phyloP scores from a whole-genome alignment of 371 early-diverging fungal genomes.

The Mycotypha africana region DNA sequence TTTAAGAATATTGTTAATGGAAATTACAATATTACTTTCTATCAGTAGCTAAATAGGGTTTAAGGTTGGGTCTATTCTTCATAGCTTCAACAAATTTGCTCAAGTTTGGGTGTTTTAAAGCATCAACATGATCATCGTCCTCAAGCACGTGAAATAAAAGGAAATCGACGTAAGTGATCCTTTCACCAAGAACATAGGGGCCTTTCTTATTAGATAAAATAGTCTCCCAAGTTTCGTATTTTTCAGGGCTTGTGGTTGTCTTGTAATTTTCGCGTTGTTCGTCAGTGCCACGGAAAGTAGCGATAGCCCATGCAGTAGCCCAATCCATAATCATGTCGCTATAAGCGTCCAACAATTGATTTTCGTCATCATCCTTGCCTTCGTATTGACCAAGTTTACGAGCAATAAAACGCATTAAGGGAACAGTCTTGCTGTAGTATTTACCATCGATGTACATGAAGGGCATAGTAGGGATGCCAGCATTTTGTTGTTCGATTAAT shows the following conservation, averaged over 20 bases:
- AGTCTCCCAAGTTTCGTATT: conserved; percentile 1
- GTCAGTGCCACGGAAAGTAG: not conserved
- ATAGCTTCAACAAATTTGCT: conserved; percentile 9
- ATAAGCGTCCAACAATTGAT: conserved; percentile 13
- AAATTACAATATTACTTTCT: no score
- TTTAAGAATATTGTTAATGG: no score
- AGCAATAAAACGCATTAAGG: conserved; percentile 18
- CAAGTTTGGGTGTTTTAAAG: conserved; percentile 1
- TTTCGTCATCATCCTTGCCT: conserved; percentile 18
- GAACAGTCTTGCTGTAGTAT: conserved; percentile 13
- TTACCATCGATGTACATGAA: conserved; percentile 20
- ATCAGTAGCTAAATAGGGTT: conserved; percentile 7
- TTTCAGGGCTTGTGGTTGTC: not conserved
- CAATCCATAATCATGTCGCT: conserved; percentile 14
- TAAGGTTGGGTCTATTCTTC: conserved; percentile 9
- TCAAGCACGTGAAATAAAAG: conserved; percentile 14
- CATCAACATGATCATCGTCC: conserved; percentile 5
- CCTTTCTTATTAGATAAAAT: conserved; percentile 11
- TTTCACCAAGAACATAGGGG: conserved; percentile 20
- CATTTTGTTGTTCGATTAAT: not conserved
- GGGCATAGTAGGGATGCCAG: conserved; percentile 16
- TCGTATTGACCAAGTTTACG: conserved; percentile 21
- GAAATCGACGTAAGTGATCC: conserved; percentile 27
- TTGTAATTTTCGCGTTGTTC: conserved; percentile 6
- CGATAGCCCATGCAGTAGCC: not conserved